Evolutionary conservation across 495 filamentous ascomycete species (phyloP).

Genomic region (Collariella sp.): DNA sequence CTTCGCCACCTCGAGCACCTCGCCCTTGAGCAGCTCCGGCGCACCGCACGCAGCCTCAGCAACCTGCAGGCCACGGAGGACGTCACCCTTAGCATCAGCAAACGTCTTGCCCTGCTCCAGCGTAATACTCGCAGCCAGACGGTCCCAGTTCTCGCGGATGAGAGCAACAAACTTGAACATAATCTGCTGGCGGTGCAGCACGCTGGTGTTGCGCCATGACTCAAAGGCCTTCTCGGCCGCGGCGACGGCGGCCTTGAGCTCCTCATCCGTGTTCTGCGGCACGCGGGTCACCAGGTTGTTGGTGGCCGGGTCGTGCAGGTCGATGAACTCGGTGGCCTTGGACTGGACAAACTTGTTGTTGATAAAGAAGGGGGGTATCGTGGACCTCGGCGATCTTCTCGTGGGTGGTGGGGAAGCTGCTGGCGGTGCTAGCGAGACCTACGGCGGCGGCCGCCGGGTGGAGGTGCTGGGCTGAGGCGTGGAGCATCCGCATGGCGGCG

Average conservation of each 20-base stretch:
- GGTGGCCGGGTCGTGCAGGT: conserved; percentile 89
- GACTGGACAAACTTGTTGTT: conserved; percentile 84
- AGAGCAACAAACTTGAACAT: conserved; percentile 93
- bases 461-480: conserved; percentile 54
- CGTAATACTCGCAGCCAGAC: conserved; percentile 89
- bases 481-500: conserved; percentile 39
- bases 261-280: conserved; percentile 84
- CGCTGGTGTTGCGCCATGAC: conserved; percentile 72
- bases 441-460: conserved; percentile 27
- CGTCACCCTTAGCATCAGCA: conserved; percentile 90
- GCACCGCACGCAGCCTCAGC: conserved; percentile 94
- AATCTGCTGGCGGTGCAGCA: conserved; percentile 84
- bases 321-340: conserved; percentile 72
- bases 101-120: conserved; percentile 98
- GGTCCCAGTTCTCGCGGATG: conserved; percentile 92
- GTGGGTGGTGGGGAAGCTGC: conserved; percentile 74
- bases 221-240: conserved; percentile 88
- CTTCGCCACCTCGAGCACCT: conserved; percentile 93
- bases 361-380: conserved; percentile 84
- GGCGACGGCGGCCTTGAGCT: conserved; percentile 78
- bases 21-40: conserved; percentile 85
- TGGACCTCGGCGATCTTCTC: conserved; percentile 62
- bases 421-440: conserved; percentile 52
- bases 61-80: conserved; percentile 90
- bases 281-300: conserved; percentile 98